Evolutionary conservation across 345 rosid species (phyloP), one percentile per base, ranked within the genome.

Genomic region (Sonneratia caseolaris): DNA sequence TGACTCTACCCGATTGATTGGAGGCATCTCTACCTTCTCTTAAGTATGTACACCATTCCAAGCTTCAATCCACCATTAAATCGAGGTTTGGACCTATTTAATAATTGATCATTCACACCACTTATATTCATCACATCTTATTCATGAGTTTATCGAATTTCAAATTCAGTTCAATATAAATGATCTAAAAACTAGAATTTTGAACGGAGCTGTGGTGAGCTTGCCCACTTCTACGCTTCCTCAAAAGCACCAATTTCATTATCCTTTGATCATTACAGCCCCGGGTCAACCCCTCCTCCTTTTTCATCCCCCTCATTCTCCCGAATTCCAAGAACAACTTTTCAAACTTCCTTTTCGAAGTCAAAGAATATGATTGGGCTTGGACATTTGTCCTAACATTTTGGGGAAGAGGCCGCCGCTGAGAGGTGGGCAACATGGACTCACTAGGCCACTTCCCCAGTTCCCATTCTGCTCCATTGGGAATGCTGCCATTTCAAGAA

Each of bases 401-500:
- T 79, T 82, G 7, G 97, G 87, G 51, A 47, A 47, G 5, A 8
- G 14, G 7, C 5, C 43, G 79, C 90, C 94, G n/a, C n/a, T 75
- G 14, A 93, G 94, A 43, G 96, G 93, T 8, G 32, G 96, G 91
- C 66, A 78, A 59, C 21, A 87, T 81, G 53, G 93, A 84, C 71
- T 83, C 73, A 27, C 84, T 82, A 3, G 89, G 87, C 64, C 89
- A 27, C 87, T 49, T 79, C 74, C 1, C 92, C 96, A 69, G 86
- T 85, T 42, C 45, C 10, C 10, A 42, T 27, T 27, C 32, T 27
- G 32, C 13, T 86, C 93, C 55, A 92, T 96, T 82, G 87, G 48
- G 78, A 92, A 92, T 27, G 32, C 32, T 51, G 90, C 96, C 96
- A 89, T 88, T 82, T 88, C 86, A 6, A 91, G 87, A 27, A 27